These are phyloP conservation scores for Sarcodon sp. DNA, from an alignment of 768 basidiomycete species.

Conservation along the genomic window DNA sequence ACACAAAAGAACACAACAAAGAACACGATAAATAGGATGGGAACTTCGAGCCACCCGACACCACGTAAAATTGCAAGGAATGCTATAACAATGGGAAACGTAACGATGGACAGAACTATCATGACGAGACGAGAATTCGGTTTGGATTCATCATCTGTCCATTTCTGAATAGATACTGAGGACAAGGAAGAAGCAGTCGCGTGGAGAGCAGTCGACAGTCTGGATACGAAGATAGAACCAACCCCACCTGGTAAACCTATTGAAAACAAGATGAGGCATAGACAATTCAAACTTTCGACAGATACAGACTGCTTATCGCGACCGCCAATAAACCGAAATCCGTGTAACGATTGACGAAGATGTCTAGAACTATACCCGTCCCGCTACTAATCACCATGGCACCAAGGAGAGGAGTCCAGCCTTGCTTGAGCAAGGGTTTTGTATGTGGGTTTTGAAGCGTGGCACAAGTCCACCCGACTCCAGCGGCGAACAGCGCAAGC, in stretches of 20 bases:
- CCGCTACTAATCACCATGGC: conserved; percentile 83
- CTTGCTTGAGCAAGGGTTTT: conserved; percentile 60
- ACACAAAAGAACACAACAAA: conserved; percentile 63
- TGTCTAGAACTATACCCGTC: conserved; percentile 85
- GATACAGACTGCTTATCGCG: conserved; percentile 60
- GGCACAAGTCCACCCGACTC: conserved; percentile 35
- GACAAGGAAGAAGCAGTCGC: conserved; percentile 22
- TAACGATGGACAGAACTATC: conserved; percentile 42
- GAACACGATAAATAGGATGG: conserved; percentile 52
- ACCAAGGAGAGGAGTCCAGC: conserved; percentile 86
- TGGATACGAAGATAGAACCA: conserved; percentile 83
- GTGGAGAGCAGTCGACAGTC: conserved; percentile 84
- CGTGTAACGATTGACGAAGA: conserved; percentile 75
- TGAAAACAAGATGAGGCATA: too few species aligned
- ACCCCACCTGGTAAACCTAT: conserved; percentile 79
- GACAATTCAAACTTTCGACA: conserved; percentile 10
- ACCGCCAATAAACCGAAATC: conserved; percentile 84
- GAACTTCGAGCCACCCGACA: conserved; percentile 71
- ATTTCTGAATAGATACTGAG: conserved; percentile 2
- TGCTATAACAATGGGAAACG: conserved; percentile 67
- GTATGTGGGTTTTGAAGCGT: conserved; percentile 59
- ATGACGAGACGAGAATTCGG: conserved; percentile 48
- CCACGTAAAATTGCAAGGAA: conserved; percentile 55
- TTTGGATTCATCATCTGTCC: conserved; percentile 12
- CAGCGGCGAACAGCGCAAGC: conserved; percentile 34